These are phyloP conservation scores for Aspergillus sp. DNA, from an alignment of 2,329 filamentous ascomycete genomes.

Conservation along the genomic window DNA sequence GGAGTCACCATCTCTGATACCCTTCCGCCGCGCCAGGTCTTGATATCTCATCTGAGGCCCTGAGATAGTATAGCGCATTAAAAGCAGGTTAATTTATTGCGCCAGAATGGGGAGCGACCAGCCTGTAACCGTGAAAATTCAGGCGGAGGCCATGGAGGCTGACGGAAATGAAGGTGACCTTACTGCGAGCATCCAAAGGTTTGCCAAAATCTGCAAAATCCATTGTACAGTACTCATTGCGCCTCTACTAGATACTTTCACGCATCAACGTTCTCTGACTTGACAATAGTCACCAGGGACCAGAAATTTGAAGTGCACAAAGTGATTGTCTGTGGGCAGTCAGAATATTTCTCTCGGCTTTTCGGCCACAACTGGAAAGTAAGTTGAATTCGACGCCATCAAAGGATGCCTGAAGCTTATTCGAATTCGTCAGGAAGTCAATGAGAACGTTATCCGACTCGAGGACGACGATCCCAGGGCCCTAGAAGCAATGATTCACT, in stretches of 20 bases:
- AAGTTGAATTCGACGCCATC: no score
- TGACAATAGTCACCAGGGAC: conserved; percentile 14
- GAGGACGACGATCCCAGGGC: conserved; percentile 20
- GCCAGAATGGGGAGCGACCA: no score
- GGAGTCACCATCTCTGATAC: no score
- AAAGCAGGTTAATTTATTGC: no score
- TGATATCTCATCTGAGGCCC: no score
- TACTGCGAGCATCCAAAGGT: conserved; percentile 1
- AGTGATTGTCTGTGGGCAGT: conserved; percentile 20
- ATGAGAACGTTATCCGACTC: conserved; percentile 7
- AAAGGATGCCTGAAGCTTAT: neutral
- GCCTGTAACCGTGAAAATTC: no score
- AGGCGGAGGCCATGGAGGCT: no score
- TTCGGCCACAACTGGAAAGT: neutral
- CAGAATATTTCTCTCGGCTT: conserved; percentile 16
- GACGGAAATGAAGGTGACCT: neutral
- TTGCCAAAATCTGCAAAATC: neutral
- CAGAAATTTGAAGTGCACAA: conserved; percentile 19
- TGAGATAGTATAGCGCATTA: no score
- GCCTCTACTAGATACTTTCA: neutral
- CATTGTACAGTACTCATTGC: neutral
- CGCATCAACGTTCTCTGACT: conserved; percentile 15
- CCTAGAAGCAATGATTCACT: conserved; percentile 26
- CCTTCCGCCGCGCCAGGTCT: no score
- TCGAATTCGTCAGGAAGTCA: neutral